Base-by-base conservation (phyloP, 2,329 filamentous ascomycete genomes). In the Sporothrix brunneoviolacea region DNA sequence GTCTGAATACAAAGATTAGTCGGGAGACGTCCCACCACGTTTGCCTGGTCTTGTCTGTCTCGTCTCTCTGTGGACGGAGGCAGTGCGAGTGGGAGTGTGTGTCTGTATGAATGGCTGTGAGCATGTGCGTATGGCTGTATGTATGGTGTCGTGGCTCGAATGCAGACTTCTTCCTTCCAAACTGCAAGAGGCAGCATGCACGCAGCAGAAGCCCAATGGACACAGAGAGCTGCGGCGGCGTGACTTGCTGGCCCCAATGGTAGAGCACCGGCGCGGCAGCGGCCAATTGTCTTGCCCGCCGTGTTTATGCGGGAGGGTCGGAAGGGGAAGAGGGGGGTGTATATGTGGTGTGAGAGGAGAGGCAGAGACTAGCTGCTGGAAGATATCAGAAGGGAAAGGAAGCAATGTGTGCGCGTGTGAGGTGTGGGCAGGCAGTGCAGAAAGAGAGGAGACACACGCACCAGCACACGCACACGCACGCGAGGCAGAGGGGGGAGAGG, bases 71-170 rank as follows among this genome's bases (percentile, higher is more conserved):
- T n/a, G n/a, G n/a, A n/a, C 6, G 24, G 10, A 28, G 24, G 24
- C 6, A 28, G 24, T 10, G 5, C 6, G 24, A 28, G 24, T 10
- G 5, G 24, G 24, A 10, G 16, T 18, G 12, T 16, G 8, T 45
- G 18, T 44, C n/a, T n/a, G n/a, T n/a, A n/a, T n/a, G n/a, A n/a
- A n/a, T n/a, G 27, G 33, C 35, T 39, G 28, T 40, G 19, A 21
- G 18, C 27, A 21, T 38, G 13, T 22, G 28, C 21, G 24, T 22
- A 39, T 35, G 28, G 8, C 21, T 35, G 19, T 28, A 47, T 55
- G 52, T 48, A 37, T 27, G 52, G 19, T 55, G 54, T 56, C 54
- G 54, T 56, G 54, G 54, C 52, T 54, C 54, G 48, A 56, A 38
- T 56, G 40, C 52, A 35, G 21, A 30, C 16, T 15, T 40, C 15